phyloP scores from a whole-genome alignment of 257 asterid genomes.

The Linderniella brevidens region DNA sequence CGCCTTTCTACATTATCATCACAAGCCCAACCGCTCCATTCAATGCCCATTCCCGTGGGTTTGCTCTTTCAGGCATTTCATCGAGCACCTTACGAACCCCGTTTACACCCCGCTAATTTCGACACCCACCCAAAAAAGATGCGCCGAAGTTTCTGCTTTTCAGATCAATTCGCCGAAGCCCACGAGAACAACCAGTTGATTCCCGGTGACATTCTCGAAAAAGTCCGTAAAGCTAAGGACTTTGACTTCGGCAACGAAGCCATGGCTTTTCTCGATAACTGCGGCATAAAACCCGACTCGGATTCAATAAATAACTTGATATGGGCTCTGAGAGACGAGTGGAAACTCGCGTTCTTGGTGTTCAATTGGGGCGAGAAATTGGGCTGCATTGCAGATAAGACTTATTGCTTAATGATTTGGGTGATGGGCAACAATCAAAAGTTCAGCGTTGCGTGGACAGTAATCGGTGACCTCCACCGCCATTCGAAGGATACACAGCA shows the following conservation, averaged over 20 bases:
- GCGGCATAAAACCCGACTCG: conserved; percentile 28
- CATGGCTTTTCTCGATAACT: conserved; percentile 45
- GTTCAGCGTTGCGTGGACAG: conserved; percentile 85
- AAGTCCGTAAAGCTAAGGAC: conserved; percentile 30
- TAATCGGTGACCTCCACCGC: conserved; percentile 40
- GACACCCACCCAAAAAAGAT: conserved; percentile 5
- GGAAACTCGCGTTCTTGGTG: conserved; percentile 71
- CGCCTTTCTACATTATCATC: too few relatives aligned
- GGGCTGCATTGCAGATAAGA: conserved; percentile 38
- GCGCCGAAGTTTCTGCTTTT: conserved; percentile 11
- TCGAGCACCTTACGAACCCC: conserved; percentile 27
- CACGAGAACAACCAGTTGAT: conserved; percentile 14
- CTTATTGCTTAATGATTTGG: conserved; percentile 75
- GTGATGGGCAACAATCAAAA: conserved; percentile 62
- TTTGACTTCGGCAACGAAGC: conserved; percentile 65
- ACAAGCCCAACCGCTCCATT: too few relatives aligned
- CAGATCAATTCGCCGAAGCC: conserved; percentile 15
- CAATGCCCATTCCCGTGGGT: too few relatives aligned
- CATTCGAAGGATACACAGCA: conserved; percentile 37
- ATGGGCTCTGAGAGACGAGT: conserved; percentile 61
- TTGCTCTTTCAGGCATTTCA: conserved; percentile 34
- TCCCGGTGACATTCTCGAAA: conserved; percentile 24
- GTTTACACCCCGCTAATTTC: conserved; percentile 9
- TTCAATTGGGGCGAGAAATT: conserved; percentile 80
- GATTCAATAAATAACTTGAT: conserved; percentile 38